Conservation (phyloP, 2,329 filamentous ascomycete species). For the Talaromyces sp. region DNA sequence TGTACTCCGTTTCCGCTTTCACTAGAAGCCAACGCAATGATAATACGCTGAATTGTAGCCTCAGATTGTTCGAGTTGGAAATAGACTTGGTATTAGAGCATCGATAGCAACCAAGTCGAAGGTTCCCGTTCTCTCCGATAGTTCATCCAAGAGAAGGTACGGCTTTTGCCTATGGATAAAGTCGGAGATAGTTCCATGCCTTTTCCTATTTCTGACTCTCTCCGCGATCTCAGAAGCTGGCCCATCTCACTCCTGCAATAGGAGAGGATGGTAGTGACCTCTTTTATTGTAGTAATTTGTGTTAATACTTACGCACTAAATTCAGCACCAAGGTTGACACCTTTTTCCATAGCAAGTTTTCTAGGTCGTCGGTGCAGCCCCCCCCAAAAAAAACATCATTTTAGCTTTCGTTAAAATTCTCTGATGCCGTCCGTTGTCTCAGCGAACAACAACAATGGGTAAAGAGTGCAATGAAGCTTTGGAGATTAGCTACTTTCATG, state of each 20-base stretch:
- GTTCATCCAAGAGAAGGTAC: conserved; percentile 39
- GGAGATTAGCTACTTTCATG: neutral
- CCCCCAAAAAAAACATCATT: conserved; percentile 54
- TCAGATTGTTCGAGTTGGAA: conserved; percentile 30
- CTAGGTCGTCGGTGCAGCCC: conserved; percentile 55
- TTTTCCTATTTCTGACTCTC: conserved; percentile 48
- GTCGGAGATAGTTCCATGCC: conserved; percentile 56
- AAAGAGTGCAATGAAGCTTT: neutral
- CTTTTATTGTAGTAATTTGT: neutral
- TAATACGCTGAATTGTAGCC: too few relatives aligned
- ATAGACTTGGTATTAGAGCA: conserved; percentile 35
- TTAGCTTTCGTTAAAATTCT: conserved; percentile 42
- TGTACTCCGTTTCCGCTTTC: neutral
- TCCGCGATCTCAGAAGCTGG: conserved; percentile 57
- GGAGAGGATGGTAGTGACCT: neutral
- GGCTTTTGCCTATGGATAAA: conserved; percentile 36
- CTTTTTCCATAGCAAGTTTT: conserved; percentile 49
- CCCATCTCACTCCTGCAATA: conserved; percentile 50
- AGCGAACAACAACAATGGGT: neutral
- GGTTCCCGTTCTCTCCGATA: conserved; percentile 25
- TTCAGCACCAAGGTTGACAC: conserved; percentile 52
- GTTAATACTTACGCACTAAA: conserved; percentile 43
- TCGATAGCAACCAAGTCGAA: conserved; percentile 33
- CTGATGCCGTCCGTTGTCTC: neutral
- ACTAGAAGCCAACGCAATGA: too few relatives aligned